Evolutionary conservation across 2,329 filamentous ascomycete species (phyloP).

Genomic region (Pleomassaria siparia): DNA sequence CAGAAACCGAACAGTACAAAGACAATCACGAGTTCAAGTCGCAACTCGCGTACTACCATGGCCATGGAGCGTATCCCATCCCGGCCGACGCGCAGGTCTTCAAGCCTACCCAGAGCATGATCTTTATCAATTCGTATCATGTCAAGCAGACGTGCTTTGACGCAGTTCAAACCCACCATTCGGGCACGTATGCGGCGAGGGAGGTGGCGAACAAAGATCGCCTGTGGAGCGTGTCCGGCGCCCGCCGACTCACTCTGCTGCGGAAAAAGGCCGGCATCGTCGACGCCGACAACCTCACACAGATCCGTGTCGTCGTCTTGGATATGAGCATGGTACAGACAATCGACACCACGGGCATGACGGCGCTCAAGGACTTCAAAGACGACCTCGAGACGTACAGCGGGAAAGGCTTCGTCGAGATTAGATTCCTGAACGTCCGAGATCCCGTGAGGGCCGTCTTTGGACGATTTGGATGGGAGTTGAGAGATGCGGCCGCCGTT

Average conservation of each 20-base stretch:
- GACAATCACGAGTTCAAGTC: constrained; percentile 9
- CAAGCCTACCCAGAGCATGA: constrained; percentile 58
- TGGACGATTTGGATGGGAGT: constrained; percentile 36
- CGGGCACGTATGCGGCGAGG: constrained; percentile 42
- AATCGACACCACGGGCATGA: constrained; percentile 56
- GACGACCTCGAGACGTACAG: constrained; percentile 54
- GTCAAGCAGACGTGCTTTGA: constrained; percentile 55
- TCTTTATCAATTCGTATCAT: constrained; percentile 63
- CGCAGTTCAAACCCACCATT: constrained; percentile 51
- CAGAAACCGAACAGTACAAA: neutral
- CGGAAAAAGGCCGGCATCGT: constrained; percentile 44
- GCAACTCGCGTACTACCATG: constrained; percentile 12
- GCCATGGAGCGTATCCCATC: constrained; percentile 20
- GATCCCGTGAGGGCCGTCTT: constrained; percentile 41
- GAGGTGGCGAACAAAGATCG: constrained; percentile 39
- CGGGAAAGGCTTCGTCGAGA: constrained; percentile 48
- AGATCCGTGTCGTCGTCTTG: constrained; percentile 53
- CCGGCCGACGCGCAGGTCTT: constrained; percentile 58
- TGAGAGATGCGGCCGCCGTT: constrained; percentile 16
- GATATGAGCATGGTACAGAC: constrained; percentile 57
- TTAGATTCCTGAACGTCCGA: constrained; percentile 54
- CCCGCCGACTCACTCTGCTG: constrained; percentile 51
- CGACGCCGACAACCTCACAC: constrained; percentile 30
- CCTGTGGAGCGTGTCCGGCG: constrained; percentile 58
- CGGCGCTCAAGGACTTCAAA: constrained; percentile 52